Percentiles rank a stretch among this genome's conserved stretches.
Conservation (phyloP, 108 stramenopile species). For the Aureococcus anophagefferens region DNA sequence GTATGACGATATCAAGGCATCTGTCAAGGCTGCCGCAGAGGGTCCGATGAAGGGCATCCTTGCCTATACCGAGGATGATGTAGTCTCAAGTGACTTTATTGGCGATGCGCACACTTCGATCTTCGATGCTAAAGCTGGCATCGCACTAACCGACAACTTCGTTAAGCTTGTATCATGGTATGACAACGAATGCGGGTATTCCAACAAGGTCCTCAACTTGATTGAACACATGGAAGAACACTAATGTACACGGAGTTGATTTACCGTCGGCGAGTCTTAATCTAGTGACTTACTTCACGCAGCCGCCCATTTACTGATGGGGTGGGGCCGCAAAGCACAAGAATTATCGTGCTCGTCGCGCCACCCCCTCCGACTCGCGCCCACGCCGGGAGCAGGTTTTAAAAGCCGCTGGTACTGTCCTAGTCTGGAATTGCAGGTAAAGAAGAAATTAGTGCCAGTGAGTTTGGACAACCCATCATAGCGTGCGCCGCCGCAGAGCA, state of each 20-base stretch:
- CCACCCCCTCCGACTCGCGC: too few species aligned
- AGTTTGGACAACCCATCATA: too few species aligned
- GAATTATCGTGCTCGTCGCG: too few species aligned
- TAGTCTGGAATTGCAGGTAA: too few species aligned
- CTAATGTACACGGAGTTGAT: constrained; percentile 24
- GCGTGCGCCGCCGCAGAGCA: too few species aligned
- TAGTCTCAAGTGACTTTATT: constrained; percentile 93
- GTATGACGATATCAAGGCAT: constrained; percentile 88
- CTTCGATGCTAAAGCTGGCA: constrained; percentile 95
- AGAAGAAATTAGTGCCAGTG: too few species aligned
- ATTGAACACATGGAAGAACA: constrained; percentile 95
- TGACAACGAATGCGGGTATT: constrained; percentile 96
- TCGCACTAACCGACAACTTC: constrained; percentile 90
- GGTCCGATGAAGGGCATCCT: constrained; percentile 84
- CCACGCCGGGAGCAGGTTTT: too few species aligned
- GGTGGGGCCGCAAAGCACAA: too few species aligned
- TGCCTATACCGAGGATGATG: constrained; percentile 84
- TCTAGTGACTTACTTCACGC: too few species aligned
- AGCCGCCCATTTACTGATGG: too few species aligned
- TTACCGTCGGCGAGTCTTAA: too few species aligned
- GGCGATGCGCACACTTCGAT: constrained; percentile 78
- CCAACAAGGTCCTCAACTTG: constrained; percentile 74
- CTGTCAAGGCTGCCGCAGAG: constrained; percentile 88
- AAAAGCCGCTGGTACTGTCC: too few species aligned
- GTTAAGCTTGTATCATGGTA: constrained; percentile 99